phyloP scores from a whole-genome alignment of 352 stramenopile species.

The Phytophthora pinifolia region DNA sequence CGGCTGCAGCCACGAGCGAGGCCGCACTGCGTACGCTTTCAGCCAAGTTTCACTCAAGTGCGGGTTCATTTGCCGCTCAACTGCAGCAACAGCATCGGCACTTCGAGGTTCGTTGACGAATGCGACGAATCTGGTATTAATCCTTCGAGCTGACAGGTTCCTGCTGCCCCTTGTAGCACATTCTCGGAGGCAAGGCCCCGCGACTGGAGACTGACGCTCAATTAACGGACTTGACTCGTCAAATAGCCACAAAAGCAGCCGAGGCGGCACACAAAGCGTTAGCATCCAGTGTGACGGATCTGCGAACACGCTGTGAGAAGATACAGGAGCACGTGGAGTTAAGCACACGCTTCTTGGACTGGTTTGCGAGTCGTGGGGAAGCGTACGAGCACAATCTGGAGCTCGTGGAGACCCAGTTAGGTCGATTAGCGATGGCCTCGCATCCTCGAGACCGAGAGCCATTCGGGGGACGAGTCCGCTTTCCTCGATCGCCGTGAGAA shows the following conservation, averaged over 20 bases:
- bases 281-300: constrained; percentile 14
- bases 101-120: constrained; percentile 29
- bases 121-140: neutral
- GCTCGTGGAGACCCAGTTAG: constrained; percentile 65
- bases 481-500: constrained; percentile 24
- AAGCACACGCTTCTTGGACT: constrained; percentile 70
- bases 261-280: constrained; percentile 17
- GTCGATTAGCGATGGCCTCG: constrained; percentile 40
- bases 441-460: constrained; percentile 44
- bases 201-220: constrained; percentile 18
- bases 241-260: constrained; percentile 23
- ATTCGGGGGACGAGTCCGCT: constrained; percentile 50
- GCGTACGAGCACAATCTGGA: constrained; percentile 75
- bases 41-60: constrained; percentile 37
- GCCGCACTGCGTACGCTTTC: constrained; percentile 33
- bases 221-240: constrained; percentile 13
- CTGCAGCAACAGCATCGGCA: constrained; percentile 31
- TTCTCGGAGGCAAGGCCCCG: constrained; percentile 24
- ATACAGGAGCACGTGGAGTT: constrained; percentile 49
- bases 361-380: constrained; percentile 68
- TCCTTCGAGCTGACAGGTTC: constrained; percentile 2
- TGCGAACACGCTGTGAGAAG: constrained; percentile 24
- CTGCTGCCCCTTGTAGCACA: constrained; percentile 11
- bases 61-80: constrained; percentile 20
- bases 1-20: constrained; percentile 24